Base-by-base conservation (phyloP, 2,329 filamentous ascomycete species). In the Dendrostoma leiphaemia region DNA sequence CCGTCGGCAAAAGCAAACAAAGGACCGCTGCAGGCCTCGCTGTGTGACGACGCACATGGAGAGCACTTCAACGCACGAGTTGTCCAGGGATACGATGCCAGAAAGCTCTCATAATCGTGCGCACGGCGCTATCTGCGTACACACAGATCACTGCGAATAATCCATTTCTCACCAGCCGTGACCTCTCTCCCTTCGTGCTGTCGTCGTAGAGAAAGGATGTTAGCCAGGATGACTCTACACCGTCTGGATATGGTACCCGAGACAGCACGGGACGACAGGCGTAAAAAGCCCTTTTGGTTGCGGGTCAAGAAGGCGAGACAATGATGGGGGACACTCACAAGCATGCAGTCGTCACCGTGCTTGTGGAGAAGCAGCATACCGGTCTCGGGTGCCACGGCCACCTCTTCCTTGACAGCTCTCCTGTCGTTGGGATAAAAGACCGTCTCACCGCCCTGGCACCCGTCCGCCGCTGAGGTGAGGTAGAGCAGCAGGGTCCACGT, bases 401-500 rank as follows among this genome's bases (percentile, higher is more conserved):
- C 81, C 17, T 88, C 89, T 62, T 89, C 82, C 17, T 79, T 78
- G 17, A 76, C 66, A 3, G 77, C 70, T 57, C 74, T 74, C 40
- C 79, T 73, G 62, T 84, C 81, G 59, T 89, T 84, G 0, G 90
- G 89, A 67, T 95, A 95, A 70, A 97, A 97, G 29, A 94, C 90
- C 0, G 93, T 97, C 71, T 96, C 90, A 29, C 93, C 93, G 21
- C 93, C 93, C 21, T 82, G 69, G 63, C 91, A 95, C 4, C 88
- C 89, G 6, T 89, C 89, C 1, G 80, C 73, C 2, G 84, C 77
- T 1, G 87, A 90, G 1, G 89, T 94, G 51, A 97, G 79, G 66
- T 97, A 97, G 32, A 97, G 81, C 0, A 97, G 78, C 5, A 96
- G 75, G 0, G 93, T 97, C 91, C 92, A 97, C 0, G 91, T 97